Conservation (phyloP, 164 flowering plant species). For the Warburgia ugandensis region DNA sequence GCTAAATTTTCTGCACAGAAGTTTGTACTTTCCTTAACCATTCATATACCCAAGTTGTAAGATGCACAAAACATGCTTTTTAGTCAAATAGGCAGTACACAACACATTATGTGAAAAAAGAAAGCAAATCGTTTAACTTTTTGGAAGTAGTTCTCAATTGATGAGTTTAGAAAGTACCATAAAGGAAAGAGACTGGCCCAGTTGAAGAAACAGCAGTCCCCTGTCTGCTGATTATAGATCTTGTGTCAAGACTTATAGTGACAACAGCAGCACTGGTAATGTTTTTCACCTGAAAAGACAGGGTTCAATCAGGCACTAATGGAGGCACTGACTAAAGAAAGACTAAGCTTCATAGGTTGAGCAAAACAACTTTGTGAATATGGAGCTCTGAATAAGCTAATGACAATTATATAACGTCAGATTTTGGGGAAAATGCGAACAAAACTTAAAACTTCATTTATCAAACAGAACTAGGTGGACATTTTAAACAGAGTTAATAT, state of each 20-base stretch:
- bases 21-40: not conserved
- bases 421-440: too few species aligned
- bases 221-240: conserved; percentile 52
- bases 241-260: conserved; percentile 47
- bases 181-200: conserved; percentile 74
- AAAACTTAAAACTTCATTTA: too few species aligned
- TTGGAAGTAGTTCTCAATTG: not conserved
- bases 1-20: not conserved
- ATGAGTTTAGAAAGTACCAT: conserved; percentile 37
- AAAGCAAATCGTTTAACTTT: too few species aligned
- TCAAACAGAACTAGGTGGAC: too few species aligned
- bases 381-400: too few species aligned
- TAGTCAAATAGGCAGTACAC: not conserved
- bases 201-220: conserved; percentile 77
- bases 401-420: too few species aligned
- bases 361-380: too few species aligned
- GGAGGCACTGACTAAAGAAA: too few species aligned
- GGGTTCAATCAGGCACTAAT: conserved; percentile 1
- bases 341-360: too few species aligned
- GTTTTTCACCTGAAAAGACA: conserved; percentile 43
- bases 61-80: not conserved
- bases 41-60: not conserved
- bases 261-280: conserved; percentile 43
- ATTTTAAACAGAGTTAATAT: too few species aligned
- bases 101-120: not conserved